Conservation (phyloP, 352 stramenopile species). For the Pythium apleroticum region DNA sequence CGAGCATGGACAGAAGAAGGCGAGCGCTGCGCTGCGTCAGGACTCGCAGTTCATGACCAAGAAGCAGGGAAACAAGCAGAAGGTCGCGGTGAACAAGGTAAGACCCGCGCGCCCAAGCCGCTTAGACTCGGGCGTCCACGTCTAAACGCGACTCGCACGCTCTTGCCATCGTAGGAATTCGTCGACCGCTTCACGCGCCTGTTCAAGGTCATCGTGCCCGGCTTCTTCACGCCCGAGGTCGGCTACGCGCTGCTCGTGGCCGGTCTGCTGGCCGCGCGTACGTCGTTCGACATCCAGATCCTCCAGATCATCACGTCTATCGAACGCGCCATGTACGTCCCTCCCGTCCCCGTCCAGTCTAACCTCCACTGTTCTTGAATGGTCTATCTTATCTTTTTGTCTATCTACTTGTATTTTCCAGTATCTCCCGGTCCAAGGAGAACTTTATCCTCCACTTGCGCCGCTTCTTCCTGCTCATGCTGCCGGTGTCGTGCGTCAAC, state of each 20-base stretch:
- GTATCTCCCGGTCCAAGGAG: conserved; percentile 63
- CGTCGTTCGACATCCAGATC: conserved; percentile 78
- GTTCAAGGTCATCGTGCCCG: conserved; percentile 73
- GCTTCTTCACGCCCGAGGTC: conserved; percentile 66
- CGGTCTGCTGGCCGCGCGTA: conserved; percentile 57
- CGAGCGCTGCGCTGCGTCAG: conserved; percentile 41
- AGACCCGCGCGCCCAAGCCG: neutral
- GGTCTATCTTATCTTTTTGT: conserved; percentile 3
- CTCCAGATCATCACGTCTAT: conserved; percentile 77
- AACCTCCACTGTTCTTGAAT: no score
- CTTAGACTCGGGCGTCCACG: no score
- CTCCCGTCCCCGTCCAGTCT: neutral
- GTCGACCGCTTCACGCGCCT: conserved; percentile 58
- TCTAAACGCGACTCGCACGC: no score
- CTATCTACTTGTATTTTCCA: conserved; percentile 12
- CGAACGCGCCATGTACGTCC: conserved; percentile 64
- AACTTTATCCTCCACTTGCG: conserved; percentile 67
- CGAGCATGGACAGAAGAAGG: conserved; percentile 54
- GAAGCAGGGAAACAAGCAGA: conserved; percentile 65
- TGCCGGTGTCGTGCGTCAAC: conserved; percentile 81
- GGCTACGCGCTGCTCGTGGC: conserved; percentile 67
- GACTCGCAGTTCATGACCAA: conserved; percentile 80
- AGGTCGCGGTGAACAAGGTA: conserved; percentile 67
- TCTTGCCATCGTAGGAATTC: conserved; percentile 54
- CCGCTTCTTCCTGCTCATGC: conserved; percentile 76